Base-by-base conservation (phyloP, 306 rosid species). In the Castanea crenata region DNA sequence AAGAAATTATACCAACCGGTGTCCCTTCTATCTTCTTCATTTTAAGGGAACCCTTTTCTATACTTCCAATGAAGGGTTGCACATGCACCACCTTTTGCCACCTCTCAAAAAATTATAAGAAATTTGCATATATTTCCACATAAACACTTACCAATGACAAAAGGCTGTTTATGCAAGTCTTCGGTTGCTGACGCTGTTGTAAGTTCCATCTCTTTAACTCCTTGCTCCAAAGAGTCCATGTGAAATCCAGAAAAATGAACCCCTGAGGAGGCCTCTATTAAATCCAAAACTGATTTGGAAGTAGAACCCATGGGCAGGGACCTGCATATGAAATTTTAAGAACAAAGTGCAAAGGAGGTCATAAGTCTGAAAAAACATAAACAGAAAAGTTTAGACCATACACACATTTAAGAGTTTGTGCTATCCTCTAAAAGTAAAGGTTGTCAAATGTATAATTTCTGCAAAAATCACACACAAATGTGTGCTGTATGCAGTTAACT, bases 211-310 rank as follows among this genome's bases (percentile, higher is more conserved):
- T 78, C 86, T 35, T 77, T 80, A 38, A 70, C 83, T 78, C 85
- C 87, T 82, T 85, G 87, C 78, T 90, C 86, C 68, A 90, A 79
- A 41, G 85, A 87, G 75, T 96, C 88, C 85, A 90, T 82, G 85
- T 90, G 94, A 81, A 90, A 86, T 77, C 98, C 97, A 83, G 98
- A 92, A 87, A 90, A 94, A 88, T 93, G 98, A 86, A 96, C 99
- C 79, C 85, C 99, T 0, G 97, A 90, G 62, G 98, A 90, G 78
- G 99, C 91, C 83, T 92, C 94, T 88, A 96, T 88, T 80, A 96
- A 81, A 79, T 93, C 97, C 32, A 75, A 91, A 73, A 85, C 96
- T 38, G 98, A 89, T 76, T 91, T 82, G 55, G 92, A 81, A 52
- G 90, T 82, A 63, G 92, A 81, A 56, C 82, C 94, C 98, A 93